Evolutionary conservation across 306 rosid species (phyloP).

Genomic region (Styphnolobium japonicum): DNA sequence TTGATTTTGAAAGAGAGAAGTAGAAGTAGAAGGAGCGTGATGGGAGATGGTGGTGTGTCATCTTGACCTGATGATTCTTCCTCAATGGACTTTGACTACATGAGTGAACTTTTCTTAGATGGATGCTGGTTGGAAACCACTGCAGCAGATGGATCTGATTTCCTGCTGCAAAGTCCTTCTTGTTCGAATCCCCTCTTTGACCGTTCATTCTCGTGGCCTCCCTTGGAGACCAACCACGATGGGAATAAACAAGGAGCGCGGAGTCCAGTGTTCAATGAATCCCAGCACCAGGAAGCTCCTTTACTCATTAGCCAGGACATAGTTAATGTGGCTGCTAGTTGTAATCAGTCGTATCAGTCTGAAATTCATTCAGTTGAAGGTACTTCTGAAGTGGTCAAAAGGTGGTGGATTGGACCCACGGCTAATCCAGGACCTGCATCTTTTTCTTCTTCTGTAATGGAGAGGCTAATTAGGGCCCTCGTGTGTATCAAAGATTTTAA

Average conservation of each 20-base stretch:
- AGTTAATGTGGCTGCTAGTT: slow-evolving; percentile 28
- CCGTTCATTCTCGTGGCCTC: slow-evolving; percentile 61
- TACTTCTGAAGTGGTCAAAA: slow-evolving; percentile 39
- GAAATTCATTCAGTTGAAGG: slow-evolving; percentile 38
- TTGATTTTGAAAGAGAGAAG: slow-evolving; percentile 11
- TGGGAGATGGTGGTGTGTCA: slow-evolving; percentile 68
- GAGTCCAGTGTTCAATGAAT: slow-evolving; percentile 14
- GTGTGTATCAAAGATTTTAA: slow-evolving; percentile 51
- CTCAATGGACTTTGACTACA: slow-evolving; percentile 76
- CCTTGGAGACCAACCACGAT: slow-evolving; percentile 33
- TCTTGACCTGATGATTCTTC: slow-evolving; percentile 47
- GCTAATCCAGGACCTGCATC: slow-evolving; percentile 37
- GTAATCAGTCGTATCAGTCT: slow-evolving; percentile 22
- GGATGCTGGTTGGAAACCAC: slow-evolving; percentile 87
- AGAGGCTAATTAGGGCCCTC: slow-evolving; percentile 65
- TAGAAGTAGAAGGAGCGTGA: slow-evolving; percentile 29
- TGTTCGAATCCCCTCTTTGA: slow-evolving; percentile 52
- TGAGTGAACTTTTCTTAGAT: slow-evolving; percentile 73
- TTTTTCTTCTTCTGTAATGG: slow-evolving; percentile 56
- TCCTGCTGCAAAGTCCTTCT: slow-evolving; percentile 49
- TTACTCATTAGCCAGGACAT: slow-evolving; percentile 15
- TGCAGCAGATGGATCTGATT: slow-evolving; percentile 65
- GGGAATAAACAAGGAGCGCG: slow-evolving; percentile 34
- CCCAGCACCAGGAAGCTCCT: slow-evolving; percentile 24
- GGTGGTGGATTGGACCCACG: slow-evolving; percentile 63